phyloP scores from a whole-genome alignment of 768 basidiomycete species.

The Lentinula sp. region DNA sequence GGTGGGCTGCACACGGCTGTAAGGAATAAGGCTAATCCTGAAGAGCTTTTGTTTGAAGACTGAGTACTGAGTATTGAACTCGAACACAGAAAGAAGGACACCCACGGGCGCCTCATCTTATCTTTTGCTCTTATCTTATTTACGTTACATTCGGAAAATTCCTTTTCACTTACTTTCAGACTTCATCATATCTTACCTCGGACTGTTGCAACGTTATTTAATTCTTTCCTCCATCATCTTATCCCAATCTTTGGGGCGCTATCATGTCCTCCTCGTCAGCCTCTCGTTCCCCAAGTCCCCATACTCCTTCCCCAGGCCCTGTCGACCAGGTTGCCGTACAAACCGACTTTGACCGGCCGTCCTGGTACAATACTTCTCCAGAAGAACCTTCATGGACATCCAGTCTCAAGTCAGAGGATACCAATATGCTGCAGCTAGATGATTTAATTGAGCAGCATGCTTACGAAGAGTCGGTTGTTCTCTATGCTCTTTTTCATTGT shows the following conservation, averaged over 20 bases:
- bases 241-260: not conserved
- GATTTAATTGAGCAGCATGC: slow-evolving; percentile 71
- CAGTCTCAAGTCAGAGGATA: slow-evolving; percentile 8
- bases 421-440: slow-evolving; percentile 55
- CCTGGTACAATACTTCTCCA: slow-evolving; percentile 6
- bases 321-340: slow-evolving; percentile 44
- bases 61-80: too few relatives aligned
- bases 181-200: not conserved
- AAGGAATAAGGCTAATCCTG: too few relatives aligned
- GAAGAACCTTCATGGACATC: not conserved
- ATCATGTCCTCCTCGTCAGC: slow-evolving; percentile 57
- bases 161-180: not conserved
- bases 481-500: slow-evolving; percentile 18
- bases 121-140: not conserved
- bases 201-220: not conserved
- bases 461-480: slow-evolving; percentile 62
- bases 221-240: not conserved
- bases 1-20: too few relatives aligned
- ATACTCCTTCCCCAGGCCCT: slow-evolving; percentile 62
- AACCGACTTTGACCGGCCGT: slow-evolving; percentile 36
- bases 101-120: too few relatives aligned
- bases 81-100: too few relatives aligned
- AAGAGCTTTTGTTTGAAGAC: too few relatives aligned
- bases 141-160: not conserved
- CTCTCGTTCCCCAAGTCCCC: slow-evolving; percentile 70